Percentiles rank a stretch among this genome's conserved stretches.
Conservation (phyloP, 345 rosid genomes). For the Toxicodendron radicans region DNA sequence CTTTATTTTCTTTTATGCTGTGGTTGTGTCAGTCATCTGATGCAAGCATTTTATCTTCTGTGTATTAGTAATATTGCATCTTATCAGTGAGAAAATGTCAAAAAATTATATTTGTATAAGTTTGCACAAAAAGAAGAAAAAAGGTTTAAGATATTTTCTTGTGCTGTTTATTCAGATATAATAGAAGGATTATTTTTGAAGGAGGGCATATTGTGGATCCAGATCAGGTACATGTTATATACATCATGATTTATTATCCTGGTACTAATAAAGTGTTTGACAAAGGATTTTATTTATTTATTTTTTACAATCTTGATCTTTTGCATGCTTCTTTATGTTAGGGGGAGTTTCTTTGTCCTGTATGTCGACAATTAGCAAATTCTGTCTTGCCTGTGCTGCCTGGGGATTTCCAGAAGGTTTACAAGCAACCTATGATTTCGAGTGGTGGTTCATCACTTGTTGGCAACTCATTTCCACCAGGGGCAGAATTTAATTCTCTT, state of each 20-base stretch:
- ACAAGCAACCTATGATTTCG: slow-evolving; percentile 49
- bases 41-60: no score
- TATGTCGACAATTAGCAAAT: slow-evolving; percentile 87
- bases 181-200: slow-evolving; percentile 74
- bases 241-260: not conserved
- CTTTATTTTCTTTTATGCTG: not conserved
- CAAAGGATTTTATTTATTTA: not conserved
- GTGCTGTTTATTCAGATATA: slow-evolving; percentile 42
- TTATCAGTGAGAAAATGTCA: not conserved
- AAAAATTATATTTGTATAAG: not conserved
- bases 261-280: not conserved
- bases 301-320: slow-evolving; percentile 8
- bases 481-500: slow-evolving; percentile 35
- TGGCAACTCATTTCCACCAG: slow-evolving; percentile 26
- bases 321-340: slow-evolving; percentile 34
- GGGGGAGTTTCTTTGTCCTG: slow-evolving; percentile 99
- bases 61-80: not conserved
- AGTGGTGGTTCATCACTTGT: slow-evolving; percentile 18
- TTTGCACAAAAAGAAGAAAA: not conserved
- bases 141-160: slow-evolving; percentile 12
- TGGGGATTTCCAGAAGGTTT: slow-evolving; percentile 42
- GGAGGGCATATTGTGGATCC: slow-evolving; percentile 86
- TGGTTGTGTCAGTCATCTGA: not conserved
- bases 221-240: slow-evolving; percentile 53
- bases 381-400: slow-evolving; percentile 70